Evolutionary conservation across 1,139 yeast species (phyloP).

Genomic region (Geotrichum restrictum): DNA sequence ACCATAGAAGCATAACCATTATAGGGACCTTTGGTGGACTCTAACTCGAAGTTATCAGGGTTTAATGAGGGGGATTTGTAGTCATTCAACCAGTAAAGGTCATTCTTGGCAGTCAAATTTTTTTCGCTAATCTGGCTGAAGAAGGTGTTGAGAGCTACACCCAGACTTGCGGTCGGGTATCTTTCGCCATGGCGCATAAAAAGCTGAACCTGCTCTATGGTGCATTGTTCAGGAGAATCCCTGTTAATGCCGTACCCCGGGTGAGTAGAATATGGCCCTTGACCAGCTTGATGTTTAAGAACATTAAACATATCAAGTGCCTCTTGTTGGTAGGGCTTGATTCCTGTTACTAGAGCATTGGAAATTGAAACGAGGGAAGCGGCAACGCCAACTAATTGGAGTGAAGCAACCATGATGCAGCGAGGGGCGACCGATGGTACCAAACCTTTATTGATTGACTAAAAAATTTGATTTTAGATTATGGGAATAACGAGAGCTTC

Average conservation of each 20-base stretch:
- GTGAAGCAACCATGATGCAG: background rate
- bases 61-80: constrained; percentile 37
- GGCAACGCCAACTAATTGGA: background rate
- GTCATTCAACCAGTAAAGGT: constrained; percentile 40
- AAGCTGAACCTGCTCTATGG: constrained; percentile 61
- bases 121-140: constrained; percentile 17
- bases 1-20: constrained; percentile 37
- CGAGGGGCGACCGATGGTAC: too few relatives aligned
- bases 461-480: too few relatives aligned
- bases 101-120: constrained; percentile 31
- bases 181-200: constrained; percentile 73
- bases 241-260: constrained; percentile 45
- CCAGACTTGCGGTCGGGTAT: constrained; percentile 45
- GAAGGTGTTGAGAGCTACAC: constrained; percentile 1
- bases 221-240: constrained; percentile 49
- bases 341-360: background rate
- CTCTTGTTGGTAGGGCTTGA: constrained; percentile 27
- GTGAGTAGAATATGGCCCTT: constrained; percentile 45
- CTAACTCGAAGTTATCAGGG: constrained; percentile 4
- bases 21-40: constrained; percentile 35
- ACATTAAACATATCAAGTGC: constrained; percentile 34
- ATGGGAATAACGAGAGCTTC: too few relatives aligned
- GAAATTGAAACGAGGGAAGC: background rate
- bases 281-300: constrained; percentile 43
- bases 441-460: too few relatives aligned